Evolutionary conservation across 2,329 filamentous ascomycete genomes (phyloP), one percentile per base, ranked within the genome.

Genomic region (Akanthomyces lecanii): DNA sequence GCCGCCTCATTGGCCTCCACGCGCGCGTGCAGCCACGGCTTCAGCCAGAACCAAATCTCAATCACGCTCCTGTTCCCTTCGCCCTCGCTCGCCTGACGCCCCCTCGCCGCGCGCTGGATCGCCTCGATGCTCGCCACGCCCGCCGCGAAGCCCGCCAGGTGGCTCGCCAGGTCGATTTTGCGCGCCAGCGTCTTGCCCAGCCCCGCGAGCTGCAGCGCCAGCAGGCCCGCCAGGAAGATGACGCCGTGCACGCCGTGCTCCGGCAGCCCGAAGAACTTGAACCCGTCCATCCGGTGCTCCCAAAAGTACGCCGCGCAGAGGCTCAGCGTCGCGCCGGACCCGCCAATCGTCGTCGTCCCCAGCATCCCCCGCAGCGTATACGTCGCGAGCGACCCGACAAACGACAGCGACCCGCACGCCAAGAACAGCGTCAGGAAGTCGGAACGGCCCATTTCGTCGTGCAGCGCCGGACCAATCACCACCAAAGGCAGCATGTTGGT

Each of bases 401-500:
- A 85, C 10, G 84, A 85, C 1, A 85, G 50, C 1, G 80, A 78
- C 59, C 88, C 89, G 7, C 81, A 81, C 8, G 81, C 76, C 38
- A 89, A 66, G 73, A 88, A 91, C 38, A 90, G 75, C n/a, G 87
- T 82, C 23, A 92, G 75, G 74, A 92, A 91, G 62, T 84, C 81
- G 16, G 83, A 87, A 12, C 89, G 81, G 12, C 88, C 89, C 30
- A 91, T 76, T 67, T 91, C 87, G 65, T 91, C 86, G 74, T 91
- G 88, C 40, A 91, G 77, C 1, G 82, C 79, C 11, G 82, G 82
- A 28, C 89, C 91, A 21, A 92, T 79, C 69, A 90, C 77, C 78
- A 81, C 88, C 5, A 94, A 77, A 47, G 83, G 77, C 10, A 81
- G 68, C 83, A 90, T 86, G 75, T 94, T 94, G 48, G 80, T 71